Conservation (phyloP, 106 monocot species). For the Phalaenopsis equestris region DNA sequence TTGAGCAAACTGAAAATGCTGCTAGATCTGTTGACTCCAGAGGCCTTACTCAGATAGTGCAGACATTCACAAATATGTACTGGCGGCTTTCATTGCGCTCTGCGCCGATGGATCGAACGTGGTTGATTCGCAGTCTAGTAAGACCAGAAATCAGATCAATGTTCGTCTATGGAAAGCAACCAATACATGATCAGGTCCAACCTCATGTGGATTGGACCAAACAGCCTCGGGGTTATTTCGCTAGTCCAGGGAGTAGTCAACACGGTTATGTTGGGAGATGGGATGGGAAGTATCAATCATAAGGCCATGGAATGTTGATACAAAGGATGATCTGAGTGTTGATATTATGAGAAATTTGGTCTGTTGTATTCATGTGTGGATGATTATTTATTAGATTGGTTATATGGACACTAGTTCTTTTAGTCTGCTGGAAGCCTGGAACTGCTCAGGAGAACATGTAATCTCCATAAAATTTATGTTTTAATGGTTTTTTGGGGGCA, state of each 20-base stretch:
- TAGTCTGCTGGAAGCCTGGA: neutral
- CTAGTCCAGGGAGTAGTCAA: neutral
- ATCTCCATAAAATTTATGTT: too few species aligned
- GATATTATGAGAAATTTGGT: neutral
- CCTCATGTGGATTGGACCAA: neutral
- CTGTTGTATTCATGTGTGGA: neutral
- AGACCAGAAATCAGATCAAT: conserved; percentile 19
- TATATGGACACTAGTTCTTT: neutral
- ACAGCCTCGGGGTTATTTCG: neutral
- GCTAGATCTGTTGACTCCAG: conserved; percentile 36
- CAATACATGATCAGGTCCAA: neutral
- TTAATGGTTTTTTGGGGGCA: too few species aligned
- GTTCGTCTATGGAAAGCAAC: neutral
- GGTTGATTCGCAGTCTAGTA: conserved; percentile 20
- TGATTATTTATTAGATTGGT: neutral
- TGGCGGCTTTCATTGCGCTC: conserved; percentile 11
- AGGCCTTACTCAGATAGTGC: conserved; percentile 18
- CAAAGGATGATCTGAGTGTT: neutral
- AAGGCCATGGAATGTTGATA: neutral
- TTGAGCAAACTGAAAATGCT: conserved; percentile 55
- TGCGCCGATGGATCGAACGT: conserved; percentile 16
- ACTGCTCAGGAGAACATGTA: too few species aligned
- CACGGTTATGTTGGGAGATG: neutral
- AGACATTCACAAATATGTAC: conserved; percentile 19
- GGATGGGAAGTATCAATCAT: neutral